Evolutionary conservation across 331 rosid genomes (phyloP).

Genomic region (Prunus yedoensis): DNA sequence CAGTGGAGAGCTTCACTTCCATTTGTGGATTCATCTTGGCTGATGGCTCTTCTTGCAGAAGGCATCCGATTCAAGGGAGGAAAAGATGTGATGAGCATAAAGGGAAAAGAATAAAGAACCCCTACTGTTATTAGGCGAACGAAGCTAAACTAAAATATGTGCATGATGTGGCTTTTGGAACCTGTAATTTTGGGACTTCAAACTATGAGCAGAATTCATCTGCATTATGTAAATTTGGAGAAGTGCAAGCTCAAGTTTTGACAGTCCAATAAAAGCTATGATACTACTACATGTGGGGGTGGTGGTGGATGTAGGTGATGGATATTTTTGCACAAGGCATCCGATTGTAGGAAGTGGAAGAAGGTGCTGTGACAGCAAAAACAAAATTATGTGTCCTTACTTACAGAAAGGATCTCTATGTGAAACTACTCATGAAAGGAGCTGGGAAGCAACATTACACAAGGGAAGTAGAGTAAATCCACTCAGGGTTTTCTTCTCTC

Average conservation of each 20-base stretch:
- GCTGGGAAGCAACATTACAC: too few relatives aligned
- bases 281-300: neutral
- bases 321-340: too few relatives aligned
- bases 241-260: slow-evolving; percentile 7
- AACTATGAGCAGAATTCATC: slow-evolving; percentile 8
- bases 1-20: slow-evolving; percentile 16
- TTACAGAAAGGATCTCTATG: too few relatives aligned
- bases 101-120: slow-evolving; percentile 46
- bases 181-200: neutral
- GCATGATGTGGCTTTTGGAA: slow-evolving; percentile 9
- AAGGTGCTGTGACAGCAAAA: too few relatives aligned
- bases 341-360: slow-evolving; percentile 28
- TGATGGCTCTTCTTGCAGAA: slow-evolving; percentile 66
- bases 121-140: slow-evolving; percentile 18
- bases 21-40: slow-evolving; percentile 59
- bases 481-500: neutral
- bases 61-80: slow-evolving; percentile 52
- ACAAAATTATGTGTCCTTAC: too few relatives aligned
- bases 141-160: slow-evolving; percentile 8
- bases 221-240: slow-evolving; percentile 7
- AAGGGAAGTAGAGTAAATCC: too few relatives aligned
- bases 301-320: too few relatives aligned
- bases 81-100: slow-evolving; percentile 76
- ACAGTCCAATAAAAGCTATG: slow-evolving; percentile 5
- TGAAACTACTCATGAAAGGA: too few relatives aligned